These are phyloP conservation scores for Backusella australiensis DNA, from an alignment of 192 early-diverging fungal genomes.

Conservation along the genomic window DNA sequence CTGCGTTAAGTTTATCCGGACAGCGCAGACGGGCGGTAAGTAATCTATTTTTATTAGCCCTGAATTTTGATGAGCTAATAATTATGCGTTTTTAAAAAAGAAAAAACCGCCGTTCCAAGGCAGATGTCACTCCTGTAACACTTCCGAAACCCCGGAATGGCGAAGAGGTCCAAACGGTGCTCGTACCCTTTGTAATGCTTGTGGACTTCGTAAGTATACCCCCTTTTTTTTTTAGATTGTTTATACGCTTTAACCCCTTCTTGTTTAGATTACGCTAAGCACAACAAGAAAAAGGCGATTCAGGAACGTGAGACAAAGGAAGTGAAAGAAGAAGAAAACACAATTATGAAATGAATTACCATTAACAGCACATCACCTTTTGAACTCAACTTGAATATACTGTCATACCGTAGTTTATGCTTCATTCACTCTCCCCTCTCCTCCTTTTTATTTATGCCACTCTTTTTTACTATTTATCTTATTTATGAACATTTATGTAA, in stretches of 20 bases:
- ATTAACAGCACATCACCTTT: background rate
- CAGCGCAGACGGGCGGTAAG: constrained; percentile 19
- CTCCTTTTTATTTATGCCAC: background rate
- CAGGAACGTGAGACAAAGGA: background rate
- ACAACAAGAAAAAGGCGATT: constrained; percentile 2
- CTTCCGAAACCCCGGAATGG: constrained; percentile 93
- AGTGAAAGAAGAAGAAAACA: background rate
- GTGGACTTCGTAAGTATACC: constrained; percentile 76
- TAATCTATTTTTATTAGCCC: background rate
- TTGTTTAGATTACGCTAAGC: constrained; percentile 13
- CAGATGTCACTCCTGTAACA: constrained; percentile 75
- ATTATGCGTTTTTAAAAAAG: constrained; percentile 16
- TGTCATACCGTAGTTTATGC: background rate
- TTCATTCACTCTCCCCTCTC: background rate
- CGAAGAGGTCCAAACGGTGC: constrained; percentile 88
- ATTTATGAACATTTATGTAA: background rate
- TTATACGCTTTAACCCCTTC: too few species aligned
- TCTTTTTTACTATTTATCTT: background rate
- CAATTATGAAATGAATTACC: constrained; percentile 14
- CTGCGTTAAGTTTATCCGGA: constrained; percentile 5
- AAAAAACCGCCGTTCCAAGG: constrained; percentile 11
- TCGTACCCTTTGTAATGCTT: constrained; percentile 93
- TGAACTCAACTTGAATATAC: background rate
- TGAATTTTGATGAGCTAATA: background rate
- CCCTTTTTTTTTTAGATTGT: too few species aligned